Evolutionary conservation across 2,329 filamentous ascomycete species (phyloP).

Genomic region (Leptographium radiaticola): DNA sequence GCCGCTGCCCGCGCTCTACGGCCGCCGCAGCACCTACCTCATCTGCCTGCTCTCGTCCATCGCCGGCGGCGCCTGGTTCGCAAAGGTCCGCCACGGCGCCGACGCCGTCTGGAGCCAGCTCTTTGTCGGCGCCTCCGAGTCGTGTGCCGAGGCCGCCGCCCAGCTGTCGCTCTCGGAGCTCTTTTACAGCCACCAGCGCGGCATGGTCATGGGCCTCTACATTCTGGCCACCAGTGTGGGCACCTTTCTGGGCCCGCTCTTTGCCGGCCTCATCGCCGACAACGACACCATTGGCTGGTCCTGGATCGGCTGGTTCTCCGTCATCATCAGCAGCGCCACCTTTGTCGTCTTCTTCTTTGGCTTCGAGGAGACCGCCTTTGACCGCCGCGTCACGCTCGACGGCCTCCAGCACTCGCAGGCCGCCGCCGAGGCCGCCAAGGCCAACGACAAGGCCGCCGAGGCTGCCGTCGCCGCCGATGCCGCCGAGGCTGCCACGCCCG

Average conservation of each 20-base stretch:
- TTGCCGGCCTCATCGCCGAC: constrained; percentile 4
- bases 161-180: constrained; percentile 28
- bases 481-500: neutral
- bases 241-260: constrained; percentile 2
- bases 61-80: neutral
- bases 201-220: constrained; percentile 17
- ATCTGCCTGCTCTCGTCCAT: constrained; percentile 38
- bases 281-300: constrained; percentile 2
- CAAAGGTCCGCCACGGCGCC: neutral
- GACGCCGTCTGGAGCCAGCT: constrained; percentile 4
- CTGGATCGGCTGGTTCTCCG: constrained; percentile 27
- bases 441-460: neutral
- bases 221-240: constrained; percentile 2
- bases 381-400: neutral
- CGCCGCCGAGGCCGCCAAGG: neutral
- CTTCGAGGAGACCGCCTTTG: constrained; percentile 4
- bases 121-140: constrained; percentile 4
- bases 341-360: constrained; percentile 8
- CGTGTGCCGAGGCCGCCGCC: constrained; percentile 2
- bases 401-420: neutral
- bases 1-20: constrained; percentile 18
- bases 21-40: constrained; percentile 37
- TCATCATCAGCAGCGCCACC: constrained; percentile 27
- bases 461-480: neutral
- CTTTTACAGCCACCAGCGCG: constrained; percentile 43